Evolutionary conservation across 441 rosid species (phyloP), one percentile per base, ranked within the genome.

Genomic region (Mallotus repandus): DNA sequence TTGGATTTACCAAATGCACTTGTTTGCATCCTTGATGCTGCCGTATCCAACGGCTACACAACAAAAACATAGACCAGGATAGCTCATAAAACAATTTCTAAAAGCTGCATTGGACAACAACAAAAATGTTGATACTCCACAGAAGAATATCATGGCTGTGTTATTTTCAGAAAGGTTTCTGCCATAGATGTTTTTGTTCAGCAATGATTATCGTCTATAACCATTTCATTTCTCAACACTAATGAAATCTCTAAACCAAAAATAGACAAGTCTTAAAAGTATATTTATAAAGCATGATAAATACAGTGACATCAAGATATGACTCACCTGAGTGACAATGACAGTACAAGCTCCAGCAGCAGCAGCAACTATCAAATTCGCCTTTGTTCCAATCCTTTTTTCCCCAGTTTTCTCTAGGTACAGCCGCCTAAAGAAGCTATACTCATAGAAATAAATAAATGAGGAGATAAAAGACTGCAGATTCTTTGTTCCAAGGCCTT

Each of bases 401-500:
- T 85, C 83, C 73, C 95, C 97, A 41, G 85, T 92, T 71, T 90
- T 89, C 80, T 87, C 70, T 70, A 84, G 76, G 78, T 95, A 91
- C 54, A 91, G 76, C 84, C 90, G 81, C 83, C 89, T 92, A 77
- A 94, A 92, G 81, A 88, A 83, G 84, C 93, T 91, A 78, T 94
- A 92, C 9, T 94, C 93, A 29, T 91, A 95, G 76, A 95, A 95
- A 82, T 91, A 92, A 56, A 91, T 70, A 71, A 92, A 95, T 3
- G 86, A 86, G 0, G 98, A 92, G 78, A 92, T 79, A 75, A 92
- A 89, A 19, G 99, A 89, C 79, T 89, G 98, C 65, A 92, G 70
- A 80, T 92, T 94, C 89, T 95, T 95, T 1, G 98, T 91, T 75
- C 98, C 94, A 48, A 95, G 87, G 57, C 99, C 99, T 81, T 92